Percentiles rank a stretch among this genome's conserved stretches.
Evolutionary conservation across 2,329 filamentous ascomycete genomes (phyloP).

Genomic region (Fusarium musae): DNA sequence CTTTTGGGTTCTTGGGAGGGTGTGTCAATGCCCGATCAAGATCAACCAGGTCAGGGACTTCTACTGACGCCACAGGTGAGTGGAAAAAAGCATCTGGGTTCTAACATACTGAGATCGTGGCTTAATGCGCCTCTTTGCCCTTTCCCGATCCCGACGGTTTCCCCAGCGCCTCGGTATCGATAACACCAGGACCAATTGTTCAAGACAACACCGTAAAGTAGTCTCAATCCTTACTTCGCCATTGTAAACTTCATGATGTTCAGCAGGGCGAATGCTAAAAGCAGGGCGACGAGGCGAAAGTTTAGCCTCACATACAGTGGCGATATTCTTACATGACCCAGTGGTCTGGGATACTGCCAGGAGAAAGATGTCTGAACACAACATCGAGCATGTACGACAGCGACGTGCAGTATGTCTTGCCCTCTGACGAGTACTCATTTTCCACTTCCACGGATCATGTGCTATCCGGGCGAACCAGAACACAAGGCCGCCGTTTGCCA

Average conservation of each 20-base stretch:
- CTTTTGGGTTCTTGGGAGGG: slow-evolving; percentile 1
- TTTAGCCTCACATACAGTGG: slow-evolving; percentile 14
- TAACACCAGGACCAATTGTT: slow-evolving; percentile 15
- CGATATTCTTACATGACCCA: background rate
- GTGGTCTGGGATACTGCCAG: background rate
- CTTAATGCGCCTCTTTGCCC: slow-evolving; percentile 16
- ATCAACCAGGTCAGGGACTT: slow-evolving; percentile 3
- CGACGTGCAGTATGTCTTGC: slow-evolving; percentile 9
- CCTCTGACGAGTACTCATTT: slow-evolving; percentile 3
- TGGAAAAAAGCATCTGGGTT: slow-evolving; percentile 3
- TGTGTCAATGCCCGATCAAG: background rate
- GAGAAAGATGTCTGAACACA: slow-evolving; percentile 6
- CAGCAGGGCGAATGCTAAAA: slow-evolving; percentile 23
- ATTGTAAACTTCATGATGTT: slow-evolving; percentile 15
- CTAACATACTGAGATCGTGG: slow-evolving; percentile 31
- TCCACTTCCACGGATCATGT: slow-evolving; percentile 14
- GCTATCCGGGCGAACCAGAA: slow-evolving; percentile 27
- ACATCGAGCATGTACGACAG: slow-evolving; percentile 2
- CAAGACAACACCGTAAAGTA: slow-evolving; percentile 3
- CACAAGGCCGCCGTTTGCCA: slow-evolving; percentile 2
- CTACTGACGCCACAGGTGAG: slow-evolving; percentile 9
- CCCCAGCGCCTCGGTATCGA: slow-evolving; percentile 24
- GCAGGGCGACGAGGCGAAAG: slow-evolving; percentile 14
- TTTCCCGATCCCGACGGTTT: slow-evolving; percentile 30
- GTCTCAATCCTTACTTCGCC: slow-evolving; percentile 18